A percentile compares a stretch with the other conserved stretches of the same genome.
phyloP scores from a whole-genome alignment of 2,329 filamentous ascomycete species.

The Colletotrichum spaethianum region DNA sequence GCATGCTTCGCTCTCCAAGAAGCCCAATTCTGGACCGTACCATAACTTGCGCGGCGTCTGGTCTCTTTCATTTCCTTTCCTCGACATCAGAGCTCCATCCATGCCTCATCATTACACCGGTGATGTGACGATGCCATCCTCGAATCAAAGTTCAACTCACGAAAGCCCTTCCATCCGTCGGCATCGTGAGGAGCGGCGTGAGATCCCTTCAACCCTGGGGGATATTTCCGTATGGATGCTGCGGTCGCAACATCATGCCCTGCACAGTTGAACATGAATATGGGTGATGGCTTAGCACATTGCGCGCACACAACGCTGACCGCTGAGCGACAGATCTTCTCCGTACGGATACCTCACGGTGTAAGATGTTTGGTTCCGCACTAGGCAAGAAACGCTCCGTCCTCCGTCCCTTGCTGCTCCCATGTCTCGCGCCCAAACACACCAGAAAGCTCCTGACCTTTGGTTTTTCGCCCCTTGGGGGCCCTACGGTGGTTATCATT shows the following conservation, averaged over 20 bases:
- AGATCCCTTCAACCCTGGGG: background rate
- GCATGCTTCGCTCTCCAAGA: background rate
- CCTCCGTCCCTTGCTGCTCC: constrained; percentile 27
- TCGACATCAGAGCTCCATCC: background rate
- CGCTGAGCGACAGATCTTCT: background rate
- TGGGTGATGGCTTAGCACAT: background rate
- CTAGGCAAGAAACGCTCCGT: constrained; percentile 13
- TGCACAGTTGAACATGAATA: background rate
- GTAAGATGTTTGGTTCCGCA: background rate
- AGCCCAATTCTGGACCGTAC: background rate
- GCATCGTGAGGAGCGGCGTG: background rate
- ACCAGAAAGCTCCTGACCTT: background rate
- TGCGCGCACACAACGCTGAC: background rate
- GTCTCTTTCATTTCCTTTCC: constrained; percentile 5
- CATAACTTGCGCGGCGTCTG: background rate
- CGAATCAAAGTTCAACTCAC: constrained; percentile 2
- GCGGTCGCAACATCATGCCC: constrained; percentile 4
- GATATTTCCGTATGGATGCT: background rate
- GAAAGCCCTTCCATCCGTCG: background rate
- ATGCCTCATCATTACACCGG: background rate
- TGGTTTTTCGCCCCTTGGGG: background rate
- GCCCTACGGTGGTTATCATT: background rate
- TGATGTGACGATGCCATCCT: constrained; percentile 5
- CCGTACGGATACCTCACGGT: background rate
- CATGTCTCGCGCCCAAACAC: constrained; percentile 21